These are phyloP conservation scores for Metschnikowia peoriensis DNA, from an alignment of 805 yeast genomes.

Conservation along the genomic window DNA sequence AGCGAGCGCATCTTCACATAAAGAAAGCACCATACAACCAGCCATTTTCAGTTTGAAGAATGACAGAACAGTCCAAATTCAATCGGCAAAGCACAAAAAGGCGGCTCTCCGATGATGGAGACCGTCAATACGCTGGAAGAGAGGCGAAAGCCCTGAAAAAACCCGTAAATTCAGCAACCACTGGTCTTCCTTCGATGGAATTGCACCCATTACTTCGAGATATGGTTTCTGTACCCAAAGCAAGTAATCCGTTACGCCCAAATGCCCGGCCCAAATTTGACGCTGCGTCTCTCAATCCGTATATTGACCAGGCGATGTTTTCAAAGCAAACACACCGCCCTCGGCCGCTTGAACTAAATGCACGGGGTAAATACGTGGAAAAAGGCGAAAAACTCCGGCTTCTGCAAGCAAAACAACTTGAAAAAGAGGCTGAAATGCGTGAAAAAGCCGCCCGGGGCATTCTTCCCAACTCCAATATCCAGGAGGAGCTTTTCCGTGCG, in stretches of 20 bases:
- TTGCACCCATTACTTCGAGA: conserved; percentile 38
- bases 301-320: conserved; percentile 27
- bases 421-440: conserved; percentile 27
- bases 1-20: neutral
- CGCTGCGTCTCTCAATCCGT: conserved; percentile 37
- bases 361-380: conserved; percentile 61
- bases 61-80: neutral
- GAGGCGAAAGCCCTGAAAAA: neutral
- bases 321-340: conserved; percentile 10
- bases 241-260: conserved; percentile 31
- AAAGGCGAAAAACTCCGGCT: conserved; percentile 52
- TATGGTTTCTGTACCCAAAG: conserved; percentile 25
- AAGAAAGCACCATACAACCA: neutral
- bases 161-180: neutral
- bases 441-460: conserved; percentile 41
- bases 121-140: neutral
- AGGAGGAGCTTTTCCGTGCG: conserved; percentile 55
- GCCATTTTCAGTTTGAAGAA: neutral
- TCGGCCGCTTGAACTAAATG: conserved; percentile 51
- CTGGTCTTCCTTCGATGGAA: neutral
- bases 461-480: conserved; percentile 49
- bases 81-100: neutral
- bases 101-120: neutral
- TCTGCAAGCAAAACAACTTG: conserved; percentile 18
- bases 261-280: conserved; percentile 30